These are phyloP conservation scores for Piromyces finnis DNA, from an alignment of 192 early-diverging fungal genomes.

Conservation along the genomic window DNA sequence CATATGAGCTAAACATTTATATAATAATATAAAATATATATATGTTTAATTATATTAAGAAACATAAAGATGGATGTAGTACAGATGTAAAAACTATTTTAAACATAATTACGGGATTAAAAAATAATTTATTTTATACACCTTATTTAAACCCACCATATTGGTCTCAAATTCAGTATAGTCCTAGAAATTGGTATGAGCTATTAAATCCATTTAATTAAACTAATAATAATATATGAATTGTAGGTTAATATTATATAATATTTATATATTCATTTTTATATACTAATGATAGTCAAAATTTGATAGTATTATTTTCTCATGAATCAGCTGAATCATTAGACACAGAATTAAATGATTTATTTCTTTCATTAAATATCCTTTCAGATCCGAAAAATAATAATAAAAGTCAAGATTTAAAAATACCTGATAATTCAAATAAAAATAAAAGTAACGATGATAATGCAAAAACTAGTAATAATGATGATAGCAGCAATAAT, in stretches of 20 bases:
- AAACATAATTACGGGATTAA: not conserved
- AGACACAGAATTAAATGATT: not conserved
- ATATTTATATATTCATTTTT: too few species aligned
- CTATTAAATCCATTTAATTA: too few species aligned
- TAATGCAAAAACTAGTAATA: not conserved
- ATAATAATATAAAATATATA: too few species aligned
- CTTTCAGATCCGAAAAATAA: not conserved
- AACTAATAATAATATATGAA: too few species aligned
- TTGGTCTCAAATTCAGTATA: not conserved
- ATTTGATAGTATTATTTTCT: not conserved
- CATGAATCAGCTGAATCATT: not conserved
- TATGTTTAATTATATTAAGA: too few species aligned
- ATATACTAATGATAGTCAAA: not conserved
- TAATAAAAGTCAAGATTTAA: too few species aligned
- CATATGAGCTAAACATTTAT: too few species aligned
- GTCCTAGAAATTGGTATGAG: not conserved
- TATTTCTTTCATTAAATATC: not conserved
- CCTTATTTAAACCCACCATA: not conserved
- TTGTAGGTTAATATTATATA: too few species aligned
- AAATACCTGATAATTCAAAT: not conserved
- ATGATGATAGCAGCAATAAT: not conserved
- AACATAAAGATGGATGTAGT: not conserved
- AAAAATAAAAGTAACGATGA: not conserved
- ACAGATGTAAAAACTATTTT: not conserved
- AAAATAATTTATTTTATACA: not conserved